phyloP scores from a whole-genome alignment of 441 rosid genomes.

The Kokia cookei region DNA sequence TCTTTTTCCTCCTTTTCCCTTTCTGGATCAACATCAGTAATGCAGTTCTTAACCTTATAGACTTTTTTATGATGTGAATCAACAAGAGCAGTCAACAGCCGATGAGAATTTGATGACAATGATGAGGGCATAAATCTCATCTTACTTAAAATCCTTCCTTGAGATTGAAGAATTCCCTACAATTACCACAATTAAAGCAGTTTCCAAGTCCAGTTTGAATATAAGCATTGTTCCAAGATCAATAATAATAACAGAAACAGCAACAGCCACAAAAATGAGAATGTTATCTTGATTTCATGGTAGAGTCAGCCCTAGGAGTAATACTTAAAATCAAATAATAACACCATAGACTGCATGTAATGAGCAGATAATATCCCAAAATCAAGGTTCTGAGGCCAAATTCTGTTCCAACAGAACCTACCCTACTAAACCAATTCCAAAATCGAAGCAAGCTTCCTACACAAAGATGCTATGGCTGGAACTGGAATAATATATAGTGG shows the following conservation, averaged over 20 bases:
- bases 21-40: slow-evolving; percentile 98
- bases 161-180: slow-evolving; percentile 98
- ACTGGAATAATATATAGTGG: background rate
- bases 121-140: slow-evolving; percentile 98
- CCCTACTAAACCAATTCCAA: background rate
- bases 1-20: slow-evolving; percentile 95
- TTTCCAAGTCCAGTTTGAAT: background rate
- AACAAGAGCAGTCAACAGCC: slow-evolving; percentile 89
- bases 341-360: background rate
- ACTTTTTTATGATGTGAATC: slow-evolving; percentile 87
- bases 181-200: slow-evolving; percentile 13
- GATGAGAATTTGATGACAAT: slow-evolving; percentile 82
- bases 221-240: background rate
- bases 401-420: background rate
- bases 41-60: slow-evolving; percentile 84
- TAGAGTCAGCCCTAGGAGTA: background rate
- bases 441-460: background rate
- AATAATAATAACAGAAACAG: background rate
- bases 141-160: slow-evolving; percentile 89
- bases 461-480: background rate
- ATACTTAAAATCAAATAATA: background rate
- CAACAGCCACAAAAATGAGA: background rate
- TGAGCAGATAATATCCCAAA: background rate
- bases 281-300: background rate
- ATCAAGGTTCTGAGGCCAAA: background rate